A percentile compares a stretch with the other conserved stretches of the same genome.
Conservation (phyloP, 1,284 basidiomycete genomes). For the Naganishia cerealis region DNA sequence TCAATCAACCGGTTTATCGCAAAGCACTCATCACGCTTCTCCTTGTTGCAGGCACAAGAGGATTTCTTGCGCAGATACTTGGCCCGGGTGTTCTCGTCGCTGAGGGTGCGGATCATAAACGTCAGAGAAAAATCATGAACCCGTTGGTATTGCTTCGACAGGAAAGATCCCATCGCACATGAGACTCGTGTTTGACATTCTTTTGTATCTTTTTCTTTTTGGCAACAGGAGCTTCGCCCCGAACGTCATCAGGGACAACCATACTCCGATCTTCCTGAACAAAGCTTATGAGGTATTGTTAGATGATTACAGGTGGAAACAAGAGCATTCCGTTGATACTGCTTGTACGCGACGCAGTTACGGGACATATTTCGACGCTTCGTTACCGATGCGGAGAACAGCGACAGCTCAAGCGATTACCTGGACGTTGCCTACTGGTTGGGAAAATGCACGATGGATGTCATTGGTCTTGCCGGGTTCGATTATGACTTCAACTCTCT, state of each 20-base stretch:
- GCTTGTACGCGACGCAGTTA: slow-evolving; percentile 23
- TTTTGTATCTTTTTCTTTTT: neutral
- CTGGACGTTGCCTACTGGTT: slow-evolving; percentile 66
- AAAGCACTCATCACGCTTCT: neutral
- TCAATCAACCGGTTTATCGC: neutral
- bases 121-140: slow-evolving; percentile 58
- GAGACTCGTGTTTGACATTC: neutral
- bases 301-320: neutral
- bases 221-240: slow-evolving; percentile 61
- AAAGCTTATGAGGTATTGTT: slow-evolving; percentile 61
- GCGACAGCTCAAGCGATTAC: slow-evolving; percentile 1
- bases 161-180: too few relatives aligned
- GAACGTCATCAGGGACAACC: slow-evolving; percentile 58
- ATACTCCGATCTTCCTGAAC: slow-evolving; percentile 65
- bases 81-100: slow-evolving; percentile 51
- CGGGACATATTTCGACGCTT: slow-evolving; percentile 35
- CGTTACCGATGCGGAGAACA: slow-evolving; percentile 31
- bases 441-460: slow-evolving; percentile 66
- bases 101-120: slow-evolving; percentile 59
- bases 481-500: slow-evolving; percentile 63
- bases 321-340: neutral
- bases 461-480: slow-evolving; percentile 71
- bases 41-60: slow-evolving; percentile 43
- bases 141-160: slow-evolving; percentile 47
- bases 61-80: slow-evolving; percentile 56